A percentile compares a stretch with the other conserved stretches of the same genome.
Conservation (phyloP, 495 filamentous ascomycete genomes). For the Penicillium soppii region DNA sequence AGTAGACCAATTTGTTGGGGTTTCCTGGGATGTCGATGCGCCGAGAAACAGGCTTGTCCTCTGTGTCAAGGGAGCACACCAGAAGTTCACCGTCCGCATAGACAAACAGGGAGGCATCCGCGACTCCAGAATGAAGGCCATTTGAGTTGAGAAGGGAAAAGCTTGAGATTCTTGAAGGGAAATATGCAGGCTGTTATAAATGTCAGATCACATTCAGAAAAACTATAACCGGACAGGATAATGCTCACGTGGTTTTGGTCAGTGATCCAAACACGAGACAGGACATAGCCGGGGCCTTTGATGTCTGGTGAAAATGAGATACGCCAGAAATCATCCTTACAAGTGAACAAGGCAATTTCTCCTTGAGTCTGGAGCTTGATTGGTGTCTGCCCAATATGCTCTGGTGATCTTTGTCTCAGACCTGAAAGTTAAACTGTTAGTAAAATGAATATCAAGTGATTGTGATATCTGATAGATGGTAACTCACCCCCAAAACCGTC, state of each 20-base stretch:
- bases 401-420: conserved; percentile 26
- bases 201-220: conserved; percentile 7
- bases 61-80: conserved; percentile 35
- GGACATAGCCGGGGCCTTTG: conserved; percentile 21
- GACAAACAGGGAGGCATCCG: conserved; percentile 39
- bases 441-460: background rate
- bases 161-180: conserved; percentile 33
- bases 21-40: conserved; percentile 43
- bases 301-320: conserved; percentile 24
- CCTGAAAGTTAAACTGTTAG: conserved; percentile 15
- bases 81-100: conserved; percentile 42
- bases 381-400: conserved; percentile 37
- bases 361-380: conserved; percentile 33
- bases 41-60: conserved; percentile 40
- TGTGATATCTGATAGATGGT: too few species aligned
- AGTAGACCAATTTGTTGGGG: conserved; percentile 43
- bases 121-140: conserved; percentile 7
- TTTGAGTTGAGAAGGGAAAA: conserved; percentile 27
- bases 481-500: conserved; percentile 27
- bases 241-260: conserved; percentile 44
- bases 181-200: conserved; percentile 37
- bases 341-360: conserved; percentile 33
- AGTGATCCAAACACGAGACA: conserved; percentile 43
- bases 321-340: conserved; percentile 43
- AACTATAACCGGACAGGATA: background rate